Evolutionary conservation across 2,329 filamentous ascomycete genomes (phyloP).

Genomic region (Ceratocystis papillata): DNA sequence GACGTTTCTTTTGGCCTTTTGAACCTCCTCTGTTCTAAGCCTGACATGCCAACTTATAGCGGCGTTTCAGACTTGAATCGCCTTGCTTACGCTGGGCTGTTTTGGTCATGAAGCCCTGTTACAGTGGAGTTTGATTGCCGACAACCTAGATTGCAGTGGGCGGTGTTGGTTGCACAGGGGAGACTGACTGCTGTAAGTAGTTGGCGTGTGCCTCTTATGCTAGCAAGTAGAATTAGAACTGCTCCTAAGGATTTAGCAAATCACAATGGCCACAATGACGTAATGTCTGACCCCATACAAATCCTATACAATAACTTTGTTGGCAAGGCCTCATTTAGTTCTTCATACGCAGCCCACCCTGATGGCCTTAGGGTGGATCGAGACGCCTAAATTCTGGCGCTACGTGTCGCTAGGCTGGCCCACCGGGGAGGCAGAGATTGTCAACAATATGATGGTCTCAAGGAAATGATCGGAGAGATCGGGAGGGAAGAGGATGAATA

Average conservation of each 20-base stretch:
- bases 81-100: neutral
- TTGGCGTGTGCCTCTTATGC: neutral
- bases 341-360: neutral
- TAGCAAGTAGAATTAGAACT: neutral
- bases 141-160: neutral
- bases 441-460: neutral
- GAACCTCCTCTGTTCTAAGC: neutral
- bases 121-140: neutral
- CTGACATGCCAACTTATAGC: neutral
- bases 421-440: neutral
- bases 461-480: neutral
- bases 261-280: slow-evolving; percentile 5
- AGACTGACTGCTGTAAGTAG: neutral
- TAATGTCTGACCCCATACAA: neutral
- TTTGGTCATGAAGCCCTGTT: neutral
- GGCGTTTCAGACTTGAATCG: neutral
- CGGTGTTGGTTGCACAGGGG: neutral
- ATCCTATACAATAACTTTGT: neutral
- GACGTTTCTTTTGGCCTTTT: neutral
- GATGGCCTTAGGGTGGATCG: neutral
- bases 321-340: slow-evolving; percentile 2
- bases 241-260: too few species aligned
- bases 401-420: neutral
- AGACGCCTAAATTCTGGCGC: neutral
- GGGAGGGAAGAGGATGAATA: neutral